Percentiles rank a stretch among this genome's conserved stretches.
These are phyloP conservation scores for Uromyces viciae-fabae DNA, from an alignment of 1,284 basidiomycete species.

Conservation along the genomic window DNA sequence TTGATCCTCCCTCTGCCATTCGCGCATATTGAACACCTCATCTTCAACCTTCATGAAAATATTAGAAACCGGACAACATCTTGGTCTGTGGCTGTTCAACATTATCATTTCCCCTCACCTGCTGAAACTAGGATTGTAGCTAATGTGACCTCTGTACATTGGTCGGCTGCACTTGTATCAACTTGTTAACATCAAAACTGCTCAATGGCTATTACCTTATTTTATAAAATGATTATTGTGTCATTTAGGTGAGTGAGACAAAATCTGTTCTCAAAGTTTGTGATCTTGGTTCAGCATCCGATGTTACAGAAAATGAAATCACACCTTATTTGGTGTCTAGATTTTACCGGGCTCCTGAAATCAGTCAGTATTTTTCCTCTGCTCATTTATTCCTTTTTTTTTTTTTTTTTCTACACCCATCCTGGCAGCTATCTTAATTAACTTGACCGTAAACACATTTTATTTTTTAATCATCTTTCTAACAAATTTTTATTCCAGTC, in stretches of 20 bases:
- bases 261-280: constrained; percentile 92
- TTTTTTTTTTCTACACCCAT: neutral
- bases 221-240: neutral
- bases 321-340: constrained; percentile 96
- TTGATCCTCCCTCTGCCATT: neutral
- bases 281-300: constrained; percentile 91
- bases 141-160: no score
- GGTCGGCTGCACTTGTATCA: no score
- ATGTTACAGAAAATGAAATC: constrained; percentile 89
- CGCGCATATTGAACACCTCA: neutral
- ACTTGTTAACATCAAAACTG: no score
- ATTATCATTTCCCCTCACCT: neutral
- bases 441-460: neutral
- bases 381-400: constrained; percentile 10
- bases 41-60: no score
- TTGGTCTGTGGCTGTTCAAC: constrained; percentile 61
- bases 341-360: constrained; percentile 98
- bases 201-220: no score
- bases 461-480: neutral
- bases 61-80: constrained; percentile 88
- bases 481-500: constrained; percentile 60
- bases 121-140: no score
- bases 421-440: constrained; percentile 1
- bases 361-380: constrained; percentile 67
- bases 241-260: constrained; percentile 76